phyloP scores from a whole-genome alignment of 2,329 filamentous ascomycete genomes.

The Aureobasidium musti region DNA sequence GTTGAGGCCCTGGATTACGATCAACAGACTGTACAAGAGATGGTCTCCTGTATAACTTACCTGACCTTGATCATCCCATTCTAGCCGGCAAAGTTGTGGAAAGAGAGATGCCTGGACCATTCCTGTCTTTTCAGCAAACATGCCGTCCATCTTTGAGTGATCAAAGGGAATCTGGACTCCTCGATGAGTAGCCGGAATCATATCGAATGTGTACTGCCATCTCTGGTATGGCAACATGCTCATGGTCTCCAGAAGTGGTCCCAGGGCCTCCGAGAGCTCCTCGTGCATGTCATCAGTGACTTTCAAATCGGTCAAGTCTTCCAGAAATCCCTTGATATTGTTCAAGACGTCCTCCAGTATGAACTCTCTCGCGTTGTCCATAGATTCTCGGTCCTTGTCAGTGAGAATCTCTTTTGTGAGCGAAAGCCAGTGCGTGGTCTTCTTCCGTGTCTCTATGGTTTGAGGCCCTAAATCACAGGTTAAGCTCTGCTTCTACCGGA shows the following conservation, averaged over 20 bases:
- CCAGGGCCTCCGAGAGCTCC: background rate
- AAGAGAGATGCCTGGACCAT: background rate
- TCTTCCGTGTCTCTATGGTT: background rate
- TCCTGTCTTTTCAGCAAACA: background rate
- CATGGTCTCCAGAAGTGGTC: background rate
- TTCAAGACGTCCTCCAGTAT: background rate
- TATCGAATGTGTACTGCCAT: background rate
- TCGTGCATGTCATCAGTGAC: background rate
- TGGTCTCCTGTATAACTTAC: background rate
- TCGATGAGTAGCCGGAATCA: background rate
- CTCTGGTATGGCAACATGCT: constrained; percentile 6
- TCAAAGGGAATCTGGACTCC: background rate
- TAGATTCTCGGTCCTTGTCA: background rate
- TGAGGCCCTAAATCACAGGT: too few relatives aligned
- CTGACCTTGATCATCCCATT: background rate
- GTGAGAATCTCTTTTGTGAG: background rate
- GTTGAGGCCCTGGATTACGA: background rate
- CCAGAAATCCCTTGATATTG: background rate
- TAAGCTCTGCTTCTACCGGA: too few relatives aligned
- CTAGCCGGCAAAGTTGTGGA: constrained; percentile 3
- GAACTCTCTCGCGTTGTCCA: background rate
- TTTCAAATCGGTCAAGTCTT: background rate
- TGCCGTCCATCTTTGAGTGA: background rate
- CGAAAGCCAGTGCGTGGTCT: background rate
- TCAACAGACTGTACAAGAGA: background rate